Evolutionary conservation across 2,329 filamentous ascomycete genomes (phyloP), one percentile per base, ranked within the genome.

Genomic region (Colletotrichum zoysiae): DNA sequence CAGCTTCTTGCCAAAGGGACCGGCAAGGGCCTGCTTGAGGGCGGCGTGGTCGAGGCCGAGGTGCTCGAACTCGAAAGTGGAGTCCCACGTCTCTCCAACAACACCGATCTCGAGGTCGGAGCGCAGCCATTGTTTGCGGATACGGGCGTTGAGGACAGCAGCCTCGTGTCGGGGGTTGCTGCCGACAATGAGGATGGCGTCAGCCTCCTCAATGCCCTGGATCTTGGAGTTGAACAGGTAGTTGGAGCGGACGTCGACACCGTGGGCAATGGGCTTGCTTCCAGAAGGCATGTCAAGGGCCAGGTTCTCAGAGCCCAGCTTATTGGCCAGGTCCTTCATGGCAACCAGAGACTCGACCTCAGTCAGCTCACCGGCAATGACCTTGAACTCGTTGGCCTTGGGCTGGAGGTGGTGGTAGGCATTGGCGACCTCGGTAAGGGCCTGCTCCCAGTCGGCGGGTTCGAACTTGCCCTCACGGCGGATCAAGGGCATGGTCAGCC

Each of bases 201-300:
- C 96, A 23, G 95, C 94, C 79, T 97, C 93, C 84, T 99, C 96
- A 48, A 98, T 93, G 78, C 95, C 96, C 81, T 90, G 92, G 79
- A 99, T 97, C 82, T 89, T 94, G 48, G 95, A 97, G 89, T 99
- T 99, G 88, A 99, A 98, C 56, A 94, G 87, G 84, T 97, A 99
- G 86, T 96, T 99, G 71, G 95, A 93, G 75, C 95, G 93, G 71
- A 98, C 89, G 78, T 99, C 96, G 74, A 98, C 85, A 82, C 96
- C 96, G 83, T 99, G 96, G 46, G 95, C 93, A 74, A 98, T 85
- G 18, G 96, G 96, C 75, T 91, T 86, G 82, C 89, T 92, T 74
- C 96, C 96, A 68, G 90, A 90, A 50, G 95, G 93, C 80, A 95
- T 95, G 81, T 99, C 96, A 56, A 98, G 89, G 74, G 95, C 94